These are phyloP conservation scores for Excoecaria cochinchinensis DNA, from an alignment of 345 rosid species.

Conservation along the genomic window DNA sequence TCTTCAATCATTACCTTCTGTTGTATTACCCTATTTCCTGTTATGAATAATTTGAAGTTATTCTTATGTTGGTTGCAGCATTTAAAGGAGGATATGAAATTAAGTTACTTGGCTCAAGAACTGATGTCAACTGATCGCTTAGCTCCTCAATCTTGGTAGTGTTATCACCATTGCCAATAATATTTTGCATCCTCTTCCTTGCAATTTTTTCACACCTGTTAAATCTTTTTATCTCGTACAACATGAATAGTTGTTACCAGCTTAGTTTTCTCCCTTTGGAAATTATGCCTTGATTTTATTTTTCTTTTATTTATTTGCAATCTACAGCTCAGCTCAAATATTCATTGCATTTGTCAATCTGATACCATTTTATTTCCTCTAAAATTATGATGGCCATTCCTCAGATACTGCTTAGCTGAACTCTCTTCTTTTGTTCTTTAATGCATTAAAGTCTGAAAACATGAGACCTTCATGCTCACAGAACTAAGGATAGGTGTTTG, in stretches of 20 bases:
- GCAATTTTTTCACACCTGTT: not conserved
- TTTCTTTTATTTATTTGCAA: not conserved
- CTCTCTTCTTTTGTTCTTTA: not conserved
- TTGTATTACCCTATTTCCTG: not conserved
- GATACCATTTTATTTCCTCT: not conserved
- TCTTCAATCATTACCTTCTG: conserved; percentile 1
- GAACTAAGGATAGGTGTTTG: not conserved
- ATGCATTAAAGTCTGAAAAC: not conserved
- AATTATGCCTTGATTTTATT: not conserved
- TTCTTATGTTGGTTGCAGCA: conserved; percentile 53
- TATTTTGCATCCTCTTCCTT: conserved; percentile 8
- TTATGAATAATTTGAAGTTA: conserved; percentile 7
- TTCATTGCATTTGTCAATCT: not conserved
- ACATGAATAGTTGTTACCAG: not conserved
- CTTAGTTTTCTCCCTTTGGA: not conserved
- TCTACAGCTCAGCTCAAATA: not conserved
- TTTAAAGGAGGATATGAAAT: conserved; percentile 96
- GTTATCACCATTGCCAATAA: conserved; percentile 5
- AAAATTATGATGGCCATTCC: not conserved
- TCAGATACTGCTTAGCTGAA: not conserved
- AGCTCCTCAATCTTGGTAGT: conserved; percentile 96
- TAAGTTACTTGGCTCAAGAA: conserved; percentile 94
- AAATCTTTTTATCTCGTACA: not conserved
- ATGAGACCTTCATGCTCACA: not conserved
- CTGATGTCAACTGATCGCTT: conserved; percentile 85